phyloP scores from a whole-genome alignment of 345 rosid species.

The Hibiscus mutabilis region DNA sequence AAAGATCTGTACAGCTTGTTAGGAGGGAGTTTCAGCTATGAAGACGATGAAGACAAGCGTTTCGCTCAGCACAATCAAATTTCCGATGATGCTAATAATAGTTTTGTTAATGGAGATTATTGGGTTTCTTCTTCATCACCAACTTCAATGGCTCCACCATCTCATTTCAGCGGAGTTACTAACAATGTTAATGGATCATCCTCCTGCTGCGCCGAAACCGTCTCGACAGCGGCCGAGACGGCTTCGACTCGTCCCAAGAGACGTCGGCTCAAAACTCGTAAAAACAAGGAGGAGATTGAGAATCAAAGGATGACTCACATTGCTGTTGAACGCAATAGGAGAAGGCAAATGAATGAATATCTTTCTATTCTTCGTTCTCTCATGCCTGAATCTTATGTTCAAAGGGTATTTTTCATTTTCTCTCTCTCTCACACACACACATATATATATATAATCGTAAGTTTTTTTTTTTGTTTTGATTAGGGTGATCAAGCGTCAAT shows the following conservation, averaged over 20 bases:
- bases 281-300: slow-evolving; percentile 75
- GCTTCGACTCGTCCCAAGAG: slow-evolving; percentile 37
- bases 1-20: slow-evolving; percentile 43
- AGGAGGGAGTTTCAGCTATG: slow-evolving; percentile 32
- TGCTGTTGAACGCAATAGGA: slow-evolving; percentile 89
- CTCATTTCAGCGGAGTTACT: slow-evolving; percentile 6
- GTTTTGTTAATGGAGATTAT: slow-evolving; percentile 24
- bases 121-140: slow-evolving; percentile 25
- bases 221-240: not conserved
- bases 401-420: slow-evolving; percentile 42
- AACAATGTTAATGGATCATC: not conserved
- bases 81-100: slow-evolving; percentile 7
- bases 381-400: slow-evolving; percentile 86
- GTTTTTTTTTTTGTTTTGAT: not conserved
- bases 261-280: slow-evolving; percentile 55
- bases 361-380: slow-evolving; percentile 69
- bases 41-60: not conserved
- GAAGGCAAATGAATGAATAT: slow-evolving; percentile 90
- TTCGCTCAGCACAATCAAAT: slow-evolving; percentile 23
- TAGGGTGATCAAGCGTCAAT: slow-evolving; percentile 60
- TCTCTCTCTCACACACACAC: too few species aligned
- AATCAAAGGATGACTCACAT: slow-evolving; percentile 96
- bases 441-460: not conserved
- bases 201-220: not conserved
- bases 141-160: slow-evolving; percentile 15